Evolutionary conservation across 129 eudicot genomes (phyloP), one percentile per base, ranked within the genome.

Genomic region (Glebionis coronaria): DNA sequence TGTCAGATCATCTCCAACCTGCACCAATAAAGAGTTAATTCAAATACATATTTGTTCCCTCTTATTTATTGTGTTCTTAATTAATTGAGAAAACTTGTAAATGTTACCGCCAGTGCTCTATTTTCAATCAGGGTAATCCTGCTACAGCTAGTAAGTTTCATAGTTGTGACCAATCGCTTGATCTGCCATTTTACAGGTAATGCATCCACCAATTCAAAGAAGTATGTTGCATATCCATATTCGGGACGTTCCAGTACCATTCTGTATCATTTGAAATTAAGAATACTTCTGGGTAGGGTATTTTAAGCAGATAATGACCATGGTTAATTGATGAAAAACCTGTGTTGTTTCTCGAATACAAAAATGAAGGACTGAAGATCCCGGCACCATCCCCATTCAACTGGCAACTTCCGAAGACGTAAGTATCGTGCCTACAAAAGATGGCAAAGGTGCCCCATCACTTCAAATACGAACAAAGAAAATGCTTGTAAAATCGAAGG

Each of bases 341-440:
- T 93, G 83, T 93, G 84, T 47, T 93, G 99, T 61, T 89, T 86
- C 58, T 79, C 82, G 42, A 93, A 93, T 19, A 93, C 93, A 74
- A 89, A 93, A 40, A 93, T 84, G 73, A 93, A 93, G n/a, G 99
- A 86, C 74, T 88, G 99, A 65, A 93, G 97, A 56, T 93, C 99
- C 67, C 97, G 86, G 66, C 95, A 89, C 99, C 99, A 93, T 44
- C 99, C 97, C 99, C 99, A 93, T 75, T 93, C 95, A 61, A 84
- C 87, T n/a, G 99, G 99, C 99, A 93, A 93, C 61, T 84, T 88
- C 57, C 83, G 83, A 40, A 79, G 65, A 49, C 76, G 90, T 61
- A 93, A 53, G 80, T 84, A 86, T 38, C 86, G 82, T 61, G 95
- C 90, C 99, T 93, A 80, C 57, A 78, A 68, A 47, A 68, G 46